These are phyloP conservation scores for Solanum sejunctum DNA, from an alignment of 257 asterid genomes.

Conservation along the genomic window DNA sequence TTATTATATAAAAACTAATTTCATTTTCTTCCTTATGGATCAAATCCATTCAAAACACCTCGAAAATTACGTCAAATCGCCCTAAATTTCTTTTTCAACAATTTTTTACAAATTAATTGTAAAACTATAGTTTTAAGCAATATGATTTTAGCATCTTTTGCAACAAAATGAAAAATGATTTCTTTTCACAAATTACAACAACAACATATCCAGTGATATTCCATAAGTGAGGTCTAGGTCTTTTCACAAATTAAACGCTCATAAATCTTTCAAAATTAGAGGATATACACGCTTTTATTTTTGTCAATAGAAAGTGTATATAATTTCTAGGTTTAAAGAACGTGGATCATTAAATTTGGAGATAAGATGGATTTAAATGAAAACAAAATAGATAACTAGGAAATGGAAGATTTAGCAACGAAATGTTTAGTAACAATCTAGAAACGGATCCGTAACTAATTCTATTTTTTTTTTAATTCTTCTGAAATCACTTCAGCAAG, in stretches of 20 bases:
- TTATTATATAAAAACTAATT: no score
- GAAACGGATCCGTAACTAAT: no score
- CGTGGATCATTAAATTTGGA: not conserved
- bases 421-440: no score
- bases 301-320: not conserved
- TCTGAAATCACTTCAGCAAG: no score
- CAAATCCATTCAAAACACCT: no score
- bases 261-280: no score
- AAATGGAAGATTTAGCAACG: no score
- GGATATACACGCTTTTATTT: no score
- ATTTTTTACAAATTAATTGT: not conserved
- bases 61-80: no score
- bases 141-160: not conserved
- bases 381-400: not conserved
- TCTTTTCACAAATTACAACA: not conserved
- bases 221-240: no score
- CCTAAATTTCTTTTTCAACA: not conserved
- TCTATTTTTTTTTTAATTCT: not conserved
- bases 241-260: not conserved
- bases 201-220: no score
- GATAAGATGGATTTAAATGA: not conserved
- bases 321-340: not conserved
- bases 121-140: not conserved
- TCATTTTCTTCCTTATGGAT: no score
- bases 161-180: not conserved